Base-by-base conservation (phyloP, 2,329 filamentous ascomycete genomes). In the Apiospora sp. region DNA sequence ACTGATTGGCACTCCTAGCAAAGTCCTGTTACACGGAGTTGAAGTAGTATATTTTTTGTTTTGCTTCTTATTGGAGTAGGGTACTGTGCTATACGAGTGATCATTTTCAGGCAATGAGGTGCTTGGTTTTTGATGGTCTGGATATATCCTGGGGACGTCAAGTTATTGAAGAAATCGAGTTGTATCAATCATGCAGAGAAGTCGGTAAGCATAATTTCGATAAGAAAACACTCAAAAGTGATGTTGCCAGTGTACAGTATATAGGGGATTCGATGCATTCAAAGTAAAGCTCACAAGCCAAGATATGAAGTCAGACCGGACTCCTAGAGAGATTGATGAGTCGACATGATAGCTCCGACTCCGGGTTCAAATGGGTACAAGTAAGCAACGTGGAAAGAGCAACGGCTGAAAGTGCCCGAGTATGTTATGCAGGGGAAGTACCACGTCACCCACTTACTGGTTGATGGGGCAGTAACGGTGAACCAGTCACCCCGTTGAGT, bases 31-130 rank as follows among this genome's bases (percentile, higher is more conserved):
- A 64, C 58, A 8, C 34, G 19, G 30, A 22, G 2, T 22, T 41
- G 19, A n/a, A 34, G n/a, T 61, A 37, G 16, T 41, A 37, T 64
- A 14, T 64, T 37, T 41, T 41, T 64, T 37, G 30, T 64, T 41
- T 64, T 64, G 58, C 19, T 64, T 64, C 30, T 41, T 64, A 41
- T 41, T 64, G 58, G 19, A 64, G 19, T 41, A 64, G 8, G 34
- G 58, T 13, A n/a, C 58, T 24, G 58, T 13, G 58, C 58, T 64
- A 64, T 41, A 64, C 46, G 48, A 41, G 16, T 37, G 27, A 30
- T 68, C 67, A 68, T 68, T 44, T 68, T 68, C 22, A 48, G 43
- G n/a, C n/a, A 48, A 48, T 30, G 41, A n/a, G 67, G 19, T 68
- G 44, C 27, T 68, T 41, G 12, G 6, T 68, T n/a, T 30, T 46